phyloP scores from a whole-genome alignment of 2,329 filamentous ascomycete genomes.

The Penicillium sp. region DNA sequence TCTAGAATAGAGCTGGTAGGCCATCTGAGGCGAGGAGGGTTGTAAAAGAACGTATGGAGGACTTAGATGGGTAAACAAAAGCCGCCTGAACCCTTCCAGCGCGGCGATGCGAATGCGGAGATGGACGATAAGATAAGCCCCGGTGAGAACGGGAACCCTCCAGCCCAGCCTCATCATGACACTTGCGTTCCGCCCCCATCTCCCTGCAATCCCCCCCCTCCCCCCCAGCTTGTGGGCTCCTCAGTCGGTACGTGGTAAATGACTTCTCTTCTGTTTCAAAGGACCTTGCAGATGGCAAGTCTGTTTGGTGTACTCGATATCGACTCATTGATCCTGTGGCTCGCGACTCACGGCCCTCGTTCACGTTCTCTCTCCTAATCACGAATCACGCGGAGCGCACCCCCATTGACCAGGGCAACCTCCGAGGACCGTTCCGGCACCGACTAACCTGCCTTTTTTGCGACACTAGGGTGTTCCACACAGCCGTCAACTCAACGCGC shows the following conservation, averaged over 20 bases:
- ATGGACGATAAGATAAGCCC: slow-evolving; percentile 29
- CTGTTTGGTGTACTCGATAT: too few species aligned
- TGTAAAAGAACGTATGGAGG: background rate
- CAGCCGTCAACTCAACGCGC: background rate
- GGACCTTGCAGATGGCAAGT: background rate
- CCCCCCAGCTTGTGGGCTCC: slow-evolving; percentile 8
- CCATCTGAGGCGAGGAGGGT: slow-evolving; percentile 19
- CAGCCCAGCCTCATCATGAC: slow-evolving; percentile 17
- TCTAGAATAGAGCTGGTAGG: slow-evolving; percentile 36
- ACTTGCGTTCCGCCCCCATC: slow-evolving; percentile 9
- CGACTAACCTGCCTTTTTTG: background rate
- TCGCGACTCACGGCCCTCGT: too few species aligned
- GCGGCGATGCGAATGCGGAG: slow-evolving; percentile 24
- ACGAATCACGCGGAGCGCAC: slow-evolving; percentile 1
- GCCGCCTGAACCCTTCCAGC: too few species aligned
- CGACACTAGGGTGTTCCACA: background rate
- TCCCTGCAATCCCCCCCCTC: slow-evolving; percentile 4
- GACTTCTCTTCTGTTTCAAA: background rate
- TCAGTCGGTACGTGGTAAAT: slow-evolving; percentile 12
- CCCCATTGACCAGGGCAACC: background rate
- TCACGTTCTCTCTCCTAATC: background rate
- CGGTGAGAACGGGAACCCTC: slow-evolving; percentile 17
- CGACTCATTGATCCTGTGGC: too few species aligned
- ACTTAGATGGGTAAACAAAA: too few species aligned
- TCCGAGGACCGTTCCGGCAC: slow-evolving; percentile 1